Evolutionary conservation across 352 stramenopile species (phyloP).

Genomic region (Phytophthora nicotianae): DNA sequence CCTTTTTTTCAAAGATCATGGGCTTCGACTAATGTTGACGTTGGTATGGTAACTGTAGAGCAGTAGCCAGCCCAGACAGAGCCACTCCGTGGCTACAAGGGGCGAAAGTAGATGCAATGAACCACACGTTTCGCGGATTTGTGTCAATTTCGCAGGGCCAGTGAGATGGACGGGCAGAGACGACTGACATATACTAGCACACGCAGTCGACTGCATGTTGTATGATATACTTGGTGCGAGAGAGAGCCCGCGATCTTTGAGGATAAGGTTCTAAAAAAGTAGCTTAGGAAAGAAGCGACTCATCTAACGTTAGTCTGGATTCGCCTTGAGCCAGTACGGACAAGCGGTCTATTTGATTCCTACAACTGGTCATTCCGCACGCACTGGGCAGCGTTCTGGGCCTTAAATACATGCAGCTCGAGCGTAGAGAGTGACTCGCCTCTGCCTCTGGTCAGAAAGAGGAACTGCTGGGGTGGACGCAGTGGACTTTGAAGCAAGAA

Average conservation of each 20-base stretch:
- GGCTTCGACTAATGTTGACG: conserved; percentile 15
- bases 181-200: neutral
- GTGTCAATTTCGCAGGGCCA: neutral
- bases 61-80: neutral
- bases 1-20: conserved; percentile 9
- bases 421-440: conserved; percentile 14
- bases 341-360: neutral
- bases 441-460: conserved; percentile 11
- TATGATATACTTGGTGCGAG: neutral
- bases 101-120: conserved; percentile 2
- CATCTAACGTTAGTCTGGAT: conserved; percentile 7
- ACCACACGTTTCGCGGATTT: neutral
- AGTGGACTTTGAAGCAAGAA: conserved; percentile 15
- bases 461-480: neutral
- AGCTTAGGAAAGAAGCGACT: conserved; percentile 4
- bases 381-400: neutral
- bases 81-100: neutral
- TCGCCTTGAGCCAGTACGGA: conserved; percentile 13
- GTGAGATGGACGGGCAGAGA: neutral
- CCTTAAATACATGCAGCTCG: neutral
- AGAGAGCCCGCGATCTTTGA: conserved; percentile 10
- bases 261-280: conserved; percentile 27
- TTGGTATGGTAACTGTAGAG: no score
- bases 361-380: neutral
- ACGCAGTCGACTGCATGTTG: neutral